These are phyloP conservation scores for Clitocybe nebularis DNA, from an alignment of 1,284 basidiomycete genomes.

Conservation along the genomic window DNA sequence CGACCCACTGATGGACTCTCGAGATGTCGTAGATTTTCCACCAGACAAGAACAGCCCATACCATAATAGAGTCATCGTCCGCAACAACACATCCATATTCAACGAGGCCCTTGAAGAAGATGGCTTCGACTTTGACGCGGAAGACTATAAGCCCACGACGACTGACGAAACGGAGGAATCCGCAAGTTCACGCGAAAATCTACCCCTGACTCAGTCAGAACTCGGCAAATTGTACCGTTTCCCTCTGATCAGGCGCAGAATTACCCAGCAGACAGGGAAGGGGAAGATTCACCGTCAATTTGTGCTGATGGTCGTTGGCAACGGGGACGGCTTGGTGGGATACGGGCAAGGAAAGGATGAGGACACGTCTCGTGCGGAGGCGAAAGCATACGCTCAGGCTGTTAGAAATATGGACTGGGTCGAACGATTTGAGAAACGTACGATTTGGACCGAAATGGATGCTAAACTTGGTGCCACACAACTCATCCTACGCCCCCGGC, in stretches of 20 bases:
- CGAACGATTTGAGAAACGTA: conserved; percentile 85
- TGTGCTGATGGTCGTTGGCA: conserved; percentile 77
- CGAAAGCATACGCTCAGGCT: conserved; percentile 71
- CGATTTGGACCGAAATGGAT: conserved; percentile 85
- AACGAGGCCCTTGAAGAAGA: conserved; percentile 30
- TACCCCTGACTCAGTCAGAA: conserved; percentile 17
- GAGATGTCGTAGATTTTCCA: conserved; percentile 49
- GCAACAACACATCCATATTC: conserved; percentile 57
- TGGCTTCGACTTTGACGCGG: conserved; percentile 24
- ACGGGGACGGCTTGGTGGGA: conserved; percentile 86
- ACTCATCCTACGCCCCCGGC: conserved; percentile 83
- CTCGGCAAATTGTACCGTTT: conserved; percentile 46
- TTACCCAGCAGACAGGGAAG: conserved; percentile 84
- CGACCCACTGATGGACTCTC: conserved; percentile 58
- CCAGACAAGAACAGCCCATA: conserved; percentile 45
- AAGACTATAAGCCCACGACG: conserved; percentile 22
- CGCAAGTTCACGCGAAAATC: conserved; percentile 20
- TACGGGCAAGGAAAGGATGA: conserved; percentile 84
- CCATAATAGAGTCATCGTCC: conserved; percentile 55
- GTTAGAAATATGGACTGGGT: conserved; percentile 88
- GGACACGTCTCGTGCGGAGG: conserved; percentile 55
- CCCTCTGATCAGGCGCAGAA: conserved; percentile 54
- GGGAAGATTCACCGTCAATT: conserved; percentile 74
- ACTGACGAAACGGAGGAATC: conserved; percentile 31
- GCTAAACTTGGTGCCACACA: conserved; percentile 85